Evolutionary conservation across 169 alveolate genomes (phyloP).

Genomic region (Cyclospora cayetanensis): DNA sequence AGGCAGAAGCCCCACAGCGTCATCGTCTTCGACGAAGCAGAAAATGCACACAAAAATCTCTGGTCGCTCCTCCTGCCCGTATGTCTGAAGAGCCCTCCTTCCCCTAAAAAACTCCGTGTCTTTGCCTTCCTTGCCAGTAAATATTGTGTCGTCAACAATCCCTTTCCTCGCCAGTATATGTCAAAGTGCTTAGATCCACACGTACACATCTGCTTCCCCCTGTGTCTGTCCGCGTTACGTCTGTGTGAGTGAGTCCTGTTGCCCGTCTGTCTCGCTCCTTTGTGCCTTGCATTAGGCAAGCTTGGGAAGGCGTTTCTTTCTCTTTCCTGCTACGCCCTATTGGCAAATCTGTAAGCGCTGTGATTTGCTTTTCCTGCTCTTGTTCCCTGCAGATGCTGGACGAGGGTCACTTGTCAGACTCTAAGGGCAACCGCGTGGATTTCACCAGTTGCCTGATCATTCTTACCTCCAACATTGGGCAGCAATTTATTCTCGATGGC

Average conservation of each 20-base stretch:
- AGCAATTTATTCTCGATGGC: conserved; percentile 74
- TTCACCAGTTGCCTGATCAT: conserved; percentile 86
- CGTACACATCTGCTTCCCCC: too few species aligned
- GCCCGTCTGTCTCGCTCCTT: too few species aligned
- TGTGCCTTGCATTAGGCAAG: too few species aligned
- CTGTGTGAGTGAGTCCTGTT: too few species aligned
- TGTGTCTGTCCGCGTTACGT: too few species aligned
- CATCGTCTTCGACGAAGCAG: conserved; percentile 90
- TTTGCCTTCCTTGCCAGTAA: too few species aligned
- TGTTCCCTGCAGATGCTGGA: conserved; percentile 74
- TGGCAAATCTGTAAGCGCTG: too few species aligned
- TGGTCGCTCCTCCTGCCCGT: conserved; percentile 57
- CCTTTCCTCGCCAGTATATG: too few species aligned
- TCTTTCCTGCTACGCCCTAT: too few species aligned
- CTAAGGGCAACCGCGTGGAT: conserved; percentile 88
- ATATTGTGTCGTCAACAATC: too few species aligned
- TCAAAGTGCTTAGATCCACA: too few species aligned
- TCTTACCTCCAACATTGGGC: conserved; percentile 90
- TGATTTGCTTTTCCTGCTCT: not conserved
- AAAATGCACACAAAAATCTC: conserved; percentile 77
- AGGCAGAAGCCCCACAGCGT: conserved; percentile 90
- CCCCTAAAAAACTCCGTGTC: not conserved
- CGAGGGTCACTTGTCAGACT: conserved; percentile 91
- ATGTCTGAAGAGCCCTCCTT: not conserved
- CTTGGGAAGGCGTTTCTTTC: too few species aligned